Evolutionary conservation across 352 stramenopile genomes (phyloP).

Genomic region (Blastocystis sp.): DNA sequence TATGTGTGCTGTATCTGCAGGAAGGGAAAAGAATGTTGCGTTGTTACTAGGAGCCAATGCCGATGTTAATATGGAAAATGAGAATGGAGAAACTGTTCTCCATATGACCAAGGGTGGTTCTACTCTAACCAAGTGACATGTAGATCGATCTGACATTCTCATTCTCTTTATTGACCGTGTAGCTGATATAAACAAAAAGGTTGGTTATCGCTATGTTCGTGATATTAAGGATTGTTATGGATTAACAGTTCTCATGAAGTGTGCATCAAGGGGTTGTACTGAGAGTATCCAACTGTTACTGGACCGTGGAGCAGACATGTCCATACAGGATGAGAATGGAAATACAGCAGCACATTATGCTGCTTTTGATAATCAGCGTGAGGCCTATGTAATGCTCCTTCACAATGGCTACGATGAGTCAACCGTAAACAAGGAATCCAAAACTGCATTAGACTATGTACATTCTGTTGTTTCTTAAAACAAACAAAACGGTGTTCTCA

Average conservation of each 20-base stretch:
- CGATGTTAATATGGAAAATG: slow-evolving; percentile 49
- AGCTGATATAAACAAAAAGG: slow-evolving; percentile 27
- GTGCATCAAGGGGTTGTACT: background rate
- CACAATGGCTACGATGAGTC: slow-evolving; percentile 14
- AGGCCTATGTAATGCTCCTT: slow-evolving; percentile 36
- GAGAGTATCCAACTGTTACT: slow-evolving; percentile 13
- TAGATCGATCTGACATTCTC: slow-evolving; percentile 10
- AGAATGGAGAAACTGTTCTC: slow-evolving; percentile 44
- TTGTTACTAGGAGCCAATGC: slow-evolving; percentile 28
- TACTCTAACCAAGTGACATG: background rate
- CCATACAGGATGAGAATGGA: background rate
- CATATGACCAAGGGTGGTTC: slow-evolving; percentile 13
- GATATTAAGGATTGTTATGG: slow-evolving; percentile 26
- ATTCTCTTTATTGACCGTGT: slow-evolving; percentile 5
- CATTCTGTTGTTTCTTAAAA: slow-evolving; percentile 33
- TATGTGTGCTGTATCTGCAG: slow-evolving; percentile 52
- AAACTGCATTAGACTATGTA: slow-evolving; percentile 56
- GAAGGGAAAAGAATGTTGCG: slow-evolving; percentile 9
- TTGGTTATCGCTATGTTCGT: background rate
- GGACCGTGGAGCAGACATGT: slow-evolving; percentile 1
- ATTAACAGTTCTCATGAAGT: slow-evolving; percentile 44
- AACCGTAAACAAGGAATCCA: slow-evolving; percentile 39
- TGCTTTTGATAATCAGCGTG: slow-evolving; percentile 42
- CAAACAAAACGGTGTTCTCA: slow-evolving; percentile 12
- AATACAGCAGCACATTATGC: slow-evolving; percentile 55